Evolutionary conservation across 1,284 basidiomycete genomes (phyloP).

Genomic region (Kalmanozyma brasiliensis): DNA sequence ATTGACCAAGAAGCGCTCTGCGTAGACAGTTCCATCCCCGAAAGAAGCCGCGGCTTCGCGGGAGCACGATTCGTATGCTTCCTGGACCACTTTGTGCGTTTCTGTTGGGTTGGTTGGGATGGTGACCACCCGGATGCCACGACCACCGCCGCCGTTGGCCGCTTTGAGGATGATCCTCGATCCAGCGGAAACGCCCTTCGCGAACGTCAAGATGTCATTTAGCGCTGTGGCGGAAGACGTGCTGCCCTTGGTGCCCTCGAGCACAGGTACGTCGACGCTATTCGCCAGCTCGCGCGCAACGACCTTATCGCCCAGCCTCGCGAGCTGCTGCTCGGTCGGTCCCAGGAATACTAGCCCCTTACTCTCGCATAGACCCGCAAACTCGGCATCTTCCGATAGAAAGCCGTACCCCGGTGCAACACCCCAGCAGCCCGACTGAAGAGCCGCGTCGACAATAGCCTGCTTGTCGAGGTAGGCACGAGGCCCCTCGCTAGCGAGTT

Average conservation of each 20-base stretch:
- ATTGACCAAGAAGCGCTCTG: conserved; percentile 34
- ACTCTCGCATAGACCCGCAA: conserved; percentile 27
- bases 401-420: conserved; percentile 44
- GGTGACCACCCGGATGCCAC: conserved; percentile 37
- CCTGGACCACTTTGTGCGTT: background rate
- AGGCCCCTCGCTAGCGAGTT: conserved; percentile 59
- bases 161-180: conserved; percentile 44
- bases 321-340: conserved; percentile 15
- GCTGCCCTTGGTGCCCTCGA: conserved; percentile 17
- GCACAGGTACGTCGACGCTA: conserved; percentile 12
- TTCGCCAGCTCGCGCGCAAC: conserved; percentile 20
- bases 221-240: background rate
- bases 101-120: background rate
- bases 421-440: conserved; percentile 71
- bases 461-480: conserved; percentile 49
- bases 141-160: conserved; percentile 44
- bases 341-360: conserved; percentile 28
- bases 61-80: conserved; percentile 31
- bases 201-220: conserved; percentile 28
- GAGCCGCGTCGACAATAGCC: conserved; percentile 71
- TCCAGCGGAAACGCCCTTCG: background rate
- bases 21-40: conserved; percentile 36
- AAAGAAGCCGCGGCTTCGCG: conserved; percentile 36
- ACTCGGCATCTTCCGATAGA: conserved; percentile 31
- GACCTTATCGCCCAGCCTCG: conserved; percentile 30